Evolutionary conservation across 768 basidiomycete genomes (phyloP), one percentile per base, ranked within the genome.

Genomic region (Podaxis mareebaensis): DNA sequence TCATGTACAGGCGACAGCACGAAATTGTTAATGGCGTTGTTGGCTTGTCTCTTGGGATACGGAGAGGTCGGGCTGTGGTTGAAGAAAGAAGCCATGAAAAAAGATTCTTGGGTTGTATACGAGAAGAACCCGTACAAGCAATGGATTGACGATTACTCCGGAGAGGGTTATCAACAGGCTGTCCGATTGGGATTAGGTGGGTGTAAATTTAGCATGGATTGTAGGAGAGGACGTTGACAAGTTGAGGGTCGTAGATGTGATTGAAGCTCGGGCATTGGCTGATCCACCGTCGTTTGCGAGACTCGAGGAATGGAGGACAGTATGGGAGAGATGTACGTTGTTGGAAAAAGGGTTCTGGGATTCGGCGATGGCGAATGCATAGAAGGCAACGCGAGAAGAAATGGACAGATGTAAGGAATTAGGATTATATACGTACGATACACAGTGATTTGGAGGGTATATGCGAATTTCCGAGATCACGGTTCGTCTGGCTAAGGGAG

Each of bases 261-360:
- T 97, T n/a, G 95, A 97, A 73, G 70, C 74, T 3, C 77, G 83
- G 20, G 87, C 89, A 1, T 80, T 74, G 0, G 75, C 69, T 0
- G 86, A 91, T 63, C 87, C 91, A 2, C 90, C 93, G 0, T 90
- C 89, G 0, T 71, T 77, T 0, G 68, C 64, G 15, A 79, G 87
- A 38, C 78, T 92, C 30, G 78, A 77, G 3, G 89, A 91, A 69
- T 91, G 94, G 84, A 75, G 78, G 54, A 69, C 75, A 17, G 84
- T 94, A 2, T 96, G 93, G 91, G 81, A 85, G 69, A 84, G 83
- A 59, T 93, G 92, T 69, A 87, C 91, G 0, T 73, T 76, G 52
- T 77, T 97, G 52, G 95, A 98, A 76, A 90, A 85, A 67, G 85
- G 82, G 0, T 96, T 96, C 72, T 98, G 95, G 95, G 91, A 96